Conservation (phyloP, 495 filamentous ascomycete species). For the Aspergillus wentii region DNA sequence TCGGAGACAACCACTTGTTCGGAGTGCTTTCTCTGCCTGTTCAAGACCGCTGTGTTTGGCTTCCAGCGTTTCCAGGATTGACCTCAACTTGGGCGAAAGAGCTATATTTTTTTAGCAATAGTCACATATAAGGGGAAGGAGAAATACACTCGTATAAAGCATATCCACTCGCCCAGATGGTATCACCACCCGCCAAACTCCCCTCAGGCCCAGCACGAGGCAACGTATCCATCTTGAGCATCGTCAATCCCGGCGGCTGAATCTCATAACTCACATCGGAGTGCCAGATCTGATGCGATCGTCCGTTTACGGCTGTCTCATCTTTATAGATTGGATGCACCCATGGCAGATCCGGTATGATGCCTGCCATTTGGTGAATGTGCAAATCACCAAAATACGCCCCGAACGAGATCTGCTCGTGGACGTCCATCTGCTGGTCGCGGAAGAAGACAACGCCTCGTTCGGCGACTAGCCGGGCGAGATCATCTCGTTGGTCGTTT, state of each 20-base stretch:
- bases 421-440: slow-evolving; percentile 32
- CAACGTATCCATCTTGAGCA: slow-evolving; percentile 20
- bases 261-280: slow-evolving; percentile 25
- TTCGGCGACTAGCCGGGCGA: slow-evolving; percentile 39
- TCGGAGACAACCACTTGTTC: slow-evolving; percentile 4
- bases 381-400: slow-evolving; percentile 16
- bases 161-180: slow-evolving; percentile 20
- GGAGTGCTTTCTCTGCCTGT: slow-evolving; percentile 7
- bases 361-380: slow-evolving; percentile 7
- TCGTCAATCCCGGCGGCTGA: slow-evolving; percentile 24
- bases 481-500: slow-evolving; percentile 34
- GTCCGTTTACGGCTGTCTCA: slow-evolving; percentile 8
- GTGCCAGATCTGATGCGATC: slow-evolving; percentile 13
- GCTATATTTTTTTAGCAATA: too few relatives aligned
- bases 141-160: slow-evolving; percentile 9
- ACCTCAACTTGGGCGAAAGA: slow-evolving; percentile 16
- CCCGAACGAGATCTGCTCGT: slow-evolving; percentile 20
- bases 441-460: slow-evolving; percentile 40
- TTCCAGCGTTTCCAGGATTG: slow-evolving; percentile 10
- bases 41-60: slow-evolving; percentile 8
- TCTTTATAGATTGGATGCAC: slow-evolving; percentile 8
- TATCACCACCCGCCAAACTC: slow-evolving; percentile 17
- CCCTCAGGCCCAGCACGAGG: slow-evolving; percentile 11
- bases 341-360: slow-evolving; percentile 9
- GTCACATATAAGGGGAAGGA: too few relatives aligned